Conservation (phyloP, 2,329 filamentous ascomycete species). For the Colletotrichum zoysiae region DNA sequence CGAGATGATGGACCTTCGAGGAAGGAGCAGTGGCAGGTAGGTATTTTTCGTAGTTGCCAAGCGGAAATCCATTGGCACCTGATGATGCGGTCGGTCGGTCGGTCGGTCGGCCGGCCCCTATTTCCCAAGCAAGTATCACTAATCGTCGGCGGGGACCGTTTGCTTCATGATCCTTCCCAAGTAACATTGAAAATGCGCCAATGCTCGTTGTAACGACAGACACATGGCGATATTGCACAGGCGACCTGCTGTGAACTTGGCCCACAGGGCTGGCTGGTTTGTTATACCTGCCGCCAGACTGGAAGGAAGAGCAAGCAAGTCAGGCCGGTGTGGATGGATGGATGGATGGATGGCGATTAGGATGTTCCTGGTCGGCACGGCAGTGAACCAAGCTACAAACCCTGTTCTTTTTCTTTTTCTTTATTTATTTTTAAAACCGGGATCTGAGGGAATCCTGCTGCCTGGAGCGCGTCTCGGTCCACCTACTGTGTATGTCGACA, state of each 20-base stretch:
- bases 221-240: background rate
- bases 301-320: background rate
- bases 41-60: slow-evolving; percentile 30
- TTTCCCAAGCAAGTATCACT: slow-evolving; percentile 7
- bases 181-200: background rate
- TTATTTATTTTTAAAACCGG: background rate
- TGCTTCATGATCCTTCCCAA: slow-evolving; percentile 35
- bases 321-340: slow-evolving; percentile 2
- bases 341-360: background rate
- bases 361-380: slow-evolving; percentile 30
- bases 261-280: slow-evolving; percentile 3
- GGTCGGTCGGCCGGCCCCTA: background rate
- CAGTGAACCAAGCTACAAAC: slow-evolving; percentile 32
- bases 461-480: slow-evolving; percentile 21
- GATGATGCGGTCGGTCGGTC: background rate
- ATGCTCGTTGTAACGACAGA: background rate
- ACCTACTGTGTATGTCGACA: background rate
- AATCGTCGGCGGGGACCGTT: slow-evolving; percentile 2
- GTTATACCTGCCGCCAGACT: background rate
- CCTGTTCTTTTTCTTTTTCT: background rate
- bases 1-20: slow-evolving; percentile 19
- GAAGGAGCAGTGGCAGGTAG: slow-evolving; percentile 4
- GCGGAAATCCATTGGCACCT: slow-evolving; percentile 7
- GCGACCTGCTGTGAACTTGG: slow-evolving; percentile 1
- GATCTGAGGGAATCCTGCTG: slow-evolving; percentile 35